These are phyloP conservation scores for Fragaria iinumae DNA, from an alignment of 306 rosid genomes.

Conservation along the genomic window DNA sequence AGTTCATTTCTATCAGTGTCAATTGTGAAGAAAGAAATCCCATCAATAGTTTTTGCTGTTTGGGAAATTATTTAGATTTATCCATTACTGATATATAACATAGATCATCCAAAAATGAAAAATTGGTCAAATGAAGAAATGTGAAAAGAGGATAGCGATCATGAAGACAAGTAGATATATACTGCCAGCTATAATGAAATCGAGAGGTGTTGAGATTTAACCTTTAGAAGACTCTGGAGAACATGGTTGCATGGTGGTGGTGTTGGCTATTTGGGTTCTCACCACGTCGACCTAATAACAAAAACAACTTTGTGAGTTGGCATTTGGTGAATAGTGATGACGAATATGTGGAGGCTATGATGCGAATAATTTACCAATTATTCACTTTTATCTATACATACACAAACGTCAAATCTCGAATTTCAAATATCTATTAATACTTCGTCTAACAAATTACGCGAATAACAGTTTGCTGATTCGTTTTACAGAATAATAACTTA, in stretches of 20 bases:
- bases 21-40: background rate
- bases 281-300: background rate
- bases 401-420: no score
- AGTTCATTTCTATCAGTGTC: background rate
- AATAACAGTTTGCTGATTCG: no score
- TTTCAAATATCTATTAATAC: no score
- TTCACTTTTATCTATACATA: no score
- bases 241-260: constrained; percentile 12
- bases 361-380: background rate
- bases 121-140: background rate
- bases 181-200: background rate
- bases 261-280: constrained; percentile 1
- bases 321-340: background rate
- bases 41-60: background rate
- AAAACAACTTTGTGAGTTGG: constrained; percentile 8
- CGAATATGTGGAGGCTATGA: constrained; percentile 9
- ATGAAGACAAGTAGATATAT: constrained; percentile 2
- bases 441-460: no score
- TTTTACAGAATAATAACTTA: no score
- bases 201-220: constrained; percentile 11
- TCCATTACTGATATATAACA: background rate
- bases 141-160: background rate
- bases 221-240: constrained; percentile 4
- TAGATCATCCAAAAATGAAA: background rate
- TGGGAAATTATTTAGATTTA: background rate